Evolutionary conservation across 2,329 filamentous ascomycete species (phyloP).

Genomic region (Microsporum canis): DNA sequence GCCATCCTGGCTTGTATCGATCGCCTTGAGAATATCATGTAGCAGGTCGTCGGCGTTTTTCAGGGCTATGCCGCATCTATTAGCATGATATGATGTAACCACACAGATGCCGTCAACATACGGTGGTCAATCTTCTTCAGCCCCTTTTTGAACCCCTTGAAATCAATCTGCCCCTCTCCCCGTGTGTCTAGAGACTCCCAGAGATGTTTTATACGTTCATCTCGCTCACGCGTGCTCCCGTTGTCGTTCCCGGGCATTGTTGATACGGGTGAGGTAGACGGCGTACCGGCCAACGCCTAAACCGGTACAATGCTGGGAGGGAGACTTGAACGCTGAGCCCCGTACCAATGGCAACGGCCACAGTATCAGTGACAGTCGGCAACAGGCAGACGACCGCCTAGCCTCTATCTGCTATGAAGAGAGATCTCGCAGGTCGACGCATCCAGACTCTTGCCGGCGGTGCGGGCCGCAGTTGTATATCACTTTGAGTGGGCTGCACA

Average conservation of each 20-base stretch:
- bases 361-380: not conserved
- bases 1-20: slow-evolving; percentile 79
- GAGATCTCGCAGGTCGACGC: not conserved
- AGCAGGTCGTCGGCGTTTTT: slow-evolving; percentile 88
- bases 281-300: not conserved
- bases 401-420: not conserved
- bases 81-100: slow-evolving; percentile 1
- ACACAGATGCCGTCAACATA: slow-evolving; percentile 36
- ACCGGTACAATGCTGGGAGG: too few species aligned
- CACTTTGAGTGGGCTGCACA: not conserved
- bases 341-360: not conserved
- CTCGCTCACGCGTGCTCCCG: slow-evolving; percentile 67
- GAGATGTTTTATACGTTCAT: slow-evolving; percentile 69
- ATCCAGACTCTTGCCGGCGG: slow-evolving; percentile 3
- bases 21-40: slow-evolving; percentile 63
- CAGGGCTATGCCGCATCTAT: slow-evolving; percentile 43
- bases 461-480: not conserved
- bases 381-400: not conserved
- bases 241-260: slow-evolving; percentile 31
- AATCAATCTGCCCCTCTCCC: slow-evolving; percentile 66
- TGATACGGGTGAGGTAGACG: not conserved
- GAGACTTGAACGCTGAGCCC: too few species aligned
- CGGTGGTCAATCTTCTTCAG: slow-evolving; percentile 85
- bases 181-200: slow-evolving; percentile 74
- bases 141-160: slow-evolving; percentile 73